These are phyloP conservation scores for Catunica adiposa DNA, from an alignment of 2,329 filamentous ascomycete genomes.

Conservation along the genomic window DNA sequence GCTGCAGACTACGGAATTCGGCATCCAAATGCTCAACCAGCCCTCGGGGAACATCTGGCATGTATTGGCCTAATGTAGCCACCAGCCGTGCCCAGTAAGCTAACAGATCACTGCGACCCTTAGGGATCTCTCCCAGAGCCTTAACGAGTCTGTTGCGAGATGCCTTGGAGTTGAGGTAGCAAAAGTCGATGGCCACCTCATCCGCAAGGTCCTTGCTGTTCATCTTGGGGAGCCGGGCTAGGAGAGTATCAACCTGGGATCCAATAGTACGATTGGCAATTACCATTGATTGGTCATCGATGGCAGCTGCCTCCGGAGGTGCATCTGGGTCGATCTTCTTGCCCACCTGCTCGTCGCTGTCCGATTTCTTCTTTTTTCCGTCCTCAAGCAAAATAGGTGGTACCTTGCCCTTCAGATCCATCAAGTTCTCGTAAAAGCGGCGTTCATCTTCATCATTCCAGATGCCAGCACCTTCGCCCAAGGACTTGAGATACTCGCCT, in stretches of 20 bases:
- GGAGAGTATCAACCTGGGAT: slow-evolving; percentile 81
- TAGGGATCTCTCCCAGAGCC: slow-evolving; percentile 83
- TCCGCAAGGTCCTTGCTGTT: slow-evolving; percentile 86
- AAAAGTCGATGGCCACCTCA: slow-evolving; percentile 87
- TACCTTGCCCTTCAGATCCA: slow-evolving; percentile 89
- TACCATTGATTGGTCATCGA: slow-evolving; percentile 74
- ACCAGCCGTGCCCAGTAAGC: slow-evolving; percentile 85
- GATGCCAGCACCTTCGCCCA: slow-evolving; percentile 80
- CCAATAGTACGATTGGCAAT: slow-evolving; percentile 97
- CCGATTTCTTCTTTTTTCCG: slow-evolving; percentile 79
- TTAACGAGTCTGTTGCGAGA: slow-evolving; percentile 90
- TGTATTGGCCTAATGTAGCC: slow-evolving; percentile 81
- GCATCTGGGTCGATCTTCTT: slow-evolving; percentile 50
- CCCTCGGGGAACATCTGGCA: slow-evolving; percentile 85
- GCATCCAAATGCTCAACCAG: slow-evolving; percentile 86
- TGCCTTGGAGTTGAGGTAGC: slow-evolving; percentile 95
- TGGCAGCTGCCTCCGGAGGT: slow-evolving; percentile 35
- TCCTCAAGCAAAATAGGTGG: slow-evolving; percentile 88
- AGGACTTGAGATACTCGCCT: slow-evolving; percentile 78
- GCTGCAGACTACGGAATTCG: slow-evolving; percentile 89
- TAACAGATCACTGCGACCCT: slow-evolving; percentile 78
- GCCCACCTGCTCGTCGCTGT: slow-evolving; percentile 65
- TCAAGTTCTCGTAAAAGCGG: slow-evolving; percentile 92
- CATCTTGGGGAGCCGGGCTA: slow-evolving; percentile 76
- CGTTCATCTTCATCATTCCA: slow-evolving; percentile 98